Percentiles rank a stretch among this genome's conserved stretches.
Evolutionary conservation across 257 asterid genomes (phyloP).

Genomic region (Primulina eburnea): DNA sequence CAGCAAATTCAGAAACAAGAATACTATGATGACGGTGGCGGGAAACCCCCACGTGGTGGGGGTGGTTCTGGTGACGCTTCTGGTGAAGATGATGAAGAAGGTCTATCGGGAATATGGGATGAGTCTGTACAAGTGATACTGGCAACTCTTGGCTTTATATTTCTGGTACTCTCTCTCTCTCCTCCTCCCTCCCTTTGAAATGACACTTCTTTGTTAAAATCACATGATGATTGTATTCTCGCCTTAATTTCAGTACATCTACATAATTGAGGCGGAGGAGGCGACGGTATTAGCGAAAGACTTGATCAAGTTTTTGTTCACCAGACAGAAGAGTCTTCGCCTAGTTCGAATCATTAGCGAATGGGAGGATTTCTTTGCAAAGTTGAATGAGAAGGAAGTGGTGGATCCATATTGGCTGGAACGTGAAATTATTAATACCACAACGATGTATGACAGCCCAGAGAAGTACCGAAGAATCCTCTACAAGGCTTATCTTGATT

Average conservation of each 20-base stretch:
- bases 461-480: constrained; percentile 36
- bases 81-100: constrained; percentile 50
- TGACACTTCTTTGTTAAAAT: background rate
- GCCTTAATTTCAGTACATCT: constrained; percentile 56
- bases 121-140: constrained; percentile 55
- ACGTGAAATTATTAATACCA: constrained; percentile 48
- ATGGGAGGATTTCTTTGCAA: constrained; percentile 37
- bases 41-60: constrained; percentile 47
- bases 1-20: constrained; percentile 79
- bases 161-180: constrained; percentile 46
- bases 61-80: constrained; percentile 43
- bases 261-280: constrained; percentile 65
- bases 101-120: constrained; percentile 27
- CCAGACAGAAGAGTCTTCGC: constrained; percentile 57
- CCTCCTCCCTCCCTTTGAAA: background rate
- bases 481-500: constrained; percentile 12
- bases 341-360: constrained; percentile 38
- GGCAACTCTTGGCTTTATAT: constrained; percentile 55
- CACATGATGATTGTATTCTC: background rate
- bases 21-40: constrained; percentile 56
- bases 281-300: constrained; percentile 46
- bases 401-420: constrained; percentile 59
- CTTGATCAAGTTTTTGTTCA: constrained; percentile 46
- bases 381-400: constrained; percentile 29
- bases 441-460: constrained; percentile 60